phyloP scores from a whole-genome alignment of 1,139 yeast species.

The Hyphopichia fennica region DNA sequence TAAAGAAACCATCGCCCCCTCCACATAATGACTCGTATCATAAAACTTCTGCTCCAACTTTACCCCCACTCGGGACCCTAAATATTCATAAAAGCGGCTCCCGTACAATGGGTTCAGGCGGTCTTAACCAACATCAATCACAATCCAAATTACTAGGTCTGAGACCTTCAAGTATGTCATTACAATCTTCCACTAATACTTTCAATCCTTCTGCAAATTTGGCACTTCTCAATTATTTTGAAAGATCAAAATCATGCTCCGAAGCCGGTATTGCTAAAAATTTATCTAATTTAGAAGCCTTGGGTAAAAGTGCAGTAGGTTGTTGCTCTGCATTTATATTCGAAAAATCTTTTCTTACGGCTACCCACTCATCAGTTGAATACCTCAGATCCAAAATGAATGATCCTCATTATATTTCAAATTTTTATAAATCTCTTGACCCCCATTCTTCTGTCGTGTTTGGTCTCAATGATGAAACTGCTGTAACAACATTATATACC shows the following conservation, averaged over 20 bases:
- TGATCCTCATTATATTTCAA: conserved; percentile 43
- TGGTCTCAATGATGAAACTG: conserved; percentile 44
- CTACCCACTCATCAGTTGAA: conserved; percentile 42
- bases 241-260: conserved; percentile 65
- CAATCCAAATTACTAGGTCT: too few species aligned
- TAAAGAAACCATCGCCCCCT: conserved; percentile 3
- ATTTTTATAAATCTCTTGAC: conserved; percentile 52
- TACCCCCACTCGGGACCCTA: conserved; percentile 15
- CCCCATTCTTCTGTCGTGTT: conserved; percentile 32
- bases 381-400: conserved; percentile 56
- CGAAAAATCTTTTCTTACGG: conserved; percentile 46
- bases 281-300: conserved; percentile 47
- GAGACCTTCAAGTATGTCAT: neutral
- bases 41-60: conserved; percentile 4
- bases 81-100: too few species aligned
- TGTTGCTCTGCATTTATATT: conserved; percentile 61
- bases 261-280: conserved; percentile 42
- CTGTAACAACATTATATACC: conserved; percentile 53
- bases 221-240: conserved; percentile 44
- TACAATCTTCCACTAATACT: neutral
- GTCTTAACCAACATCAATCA: neutral
- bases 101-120: too few species aligned
- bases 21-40: neutral
- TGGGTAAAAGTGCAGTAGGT: conserved; percentile 58
- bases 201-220: conserved; percentile 18